phyloP scores from a whole-genome alignment of 805 yeast genomes.

The Kodamaea sagamina region DNA sequence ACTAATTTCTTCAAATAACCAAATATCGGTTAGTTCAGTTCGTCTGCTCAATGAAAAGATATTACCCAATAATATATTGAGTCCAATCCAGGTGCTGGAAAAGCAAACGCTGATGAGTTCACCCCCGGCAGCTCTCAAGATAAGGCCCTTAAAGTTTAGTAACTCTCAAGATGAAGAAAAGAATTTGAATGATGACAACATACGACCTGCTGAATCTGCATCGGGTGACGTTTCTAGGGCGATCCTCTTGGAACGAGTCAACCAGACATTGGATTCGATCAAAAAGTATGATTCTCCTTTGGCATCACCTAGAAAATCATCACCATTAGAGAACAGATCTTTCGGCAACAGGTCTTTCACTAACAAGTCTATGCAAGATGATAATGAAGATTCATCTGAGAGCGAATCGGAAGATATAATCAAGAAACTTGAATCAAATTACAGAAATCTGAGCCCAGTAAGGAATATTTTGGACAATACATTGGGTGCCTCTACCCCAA shows the following conservation, averaged over 20 bases:
- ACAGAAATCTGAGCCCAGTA: conserved; percentile 13
- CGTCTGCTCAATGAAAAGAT: conserved; percentile 1
- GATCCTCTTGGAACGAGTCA: conserved; percentile 16
- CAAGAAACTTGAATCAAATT: conserved; percentile 12
- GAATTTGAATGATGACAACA: conserved; percentile 21
- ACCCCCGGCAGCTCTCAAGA: conserved; percentile 26
- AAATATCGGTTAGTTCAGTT: conserved; percentile 1
- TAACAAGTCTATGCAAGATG: background rate
- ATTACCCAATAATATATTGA: background rate
- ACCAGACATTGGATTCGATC: conserved; percentile 16
- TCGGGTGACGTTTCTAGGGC: conserved; percentile 16
- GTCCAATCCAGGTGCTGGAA: background rate
- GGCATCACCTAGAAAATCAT: conserved; percentile 3
- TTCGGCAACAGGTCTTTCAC: background rate
- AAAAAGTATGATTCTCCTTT: conserved; percentile 10
- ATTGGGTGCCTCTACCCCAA: conserved; percentile 16
- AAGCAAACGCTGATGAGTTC: conserved; percentile 13
- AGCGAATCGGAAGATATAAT: conserved; percentile 13
- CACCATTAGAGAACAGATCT: conserved; percentile 1
- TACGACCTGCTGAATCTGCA: conserved; percentile 6
- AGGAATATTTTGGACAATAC: conserved; percentile 1
- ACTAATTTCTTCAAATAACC: conserved; percentile 6
- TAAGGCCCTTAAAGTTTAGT: conserved; percentile 17
- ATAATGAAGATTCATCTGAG: conserved; percentile 10
- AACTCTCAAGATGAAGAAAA: background rate